These are phyloP conservation scores for Tuber indicum DNA, from an alignment of 495 filamentous ascomycete genomes.

Conservation along the genomic window DNA sequence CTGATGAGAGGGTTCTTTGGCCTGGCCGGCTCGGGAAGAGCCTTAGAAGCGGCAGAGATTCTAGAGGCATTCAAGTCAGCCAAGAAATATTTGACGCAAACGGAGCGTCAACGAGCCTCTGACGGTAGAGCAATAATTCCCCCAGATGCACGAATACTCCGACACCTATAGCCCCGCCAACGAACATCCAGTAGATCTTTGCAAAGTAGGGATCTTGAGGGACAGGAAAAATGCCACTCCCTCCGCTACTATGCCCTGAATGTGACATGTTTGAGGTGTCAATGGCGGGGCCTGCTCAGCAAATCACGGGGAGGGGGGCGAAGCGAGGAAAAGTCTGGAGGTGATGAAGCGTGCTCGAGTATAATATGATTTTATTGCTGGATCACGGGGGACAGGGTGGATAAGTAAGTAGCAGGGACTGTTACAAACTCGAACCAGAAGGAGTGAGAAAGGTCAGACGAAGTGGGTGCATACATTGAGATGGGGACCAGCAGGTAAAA, in stretches of 20 bases:
- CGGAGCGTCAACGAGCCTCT: slow-evolving; percentile 46
- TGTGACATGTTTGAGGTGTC: slow-evolving; percentile 19
- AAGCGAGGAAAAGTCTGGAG: background rate
- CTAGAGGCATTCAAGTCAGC: slow-evolving; percentile 27
- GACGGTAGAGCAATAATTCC: slow-evolving; percentile 46
- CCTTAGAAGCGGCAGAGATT: slow-evolving; percentile 42
- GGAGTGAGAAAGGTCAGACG: background rate
- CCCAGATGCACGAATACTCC: slow-evolving; percentile 50
- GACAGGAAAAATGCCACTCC: slow-evolving; percentile 9
- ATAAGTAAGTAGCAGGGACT: background rate
- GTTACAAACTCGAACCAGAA: background rate
- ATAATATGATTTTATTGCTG: background rate
- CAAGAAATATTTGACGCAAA: slow-evolving; percentile 4
- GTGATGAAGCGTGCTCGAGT: background rate
- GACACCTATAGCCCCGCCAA: slow-evolving; percentile 51
- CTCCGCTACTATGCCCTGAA: slow-evolving; percentile 14
- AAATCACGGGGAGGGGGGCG: background rate
- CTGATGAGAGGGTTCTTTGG: slow-evolving; percentile 55
- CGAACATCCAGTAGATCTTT: slow-evolving; percentile 57
- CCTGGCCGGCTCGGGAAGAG: slow-evolving; percentile 54
- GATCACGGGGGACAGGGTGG: background rate
- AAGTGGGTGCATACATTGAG: background rate
- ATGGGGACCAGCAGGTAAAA: background rate
- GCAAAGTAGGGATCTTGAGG: slow-evolving; percentile 45
- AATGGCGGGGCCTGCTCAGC: background rate